Conservation (phyloP, 2,329 filamentous ascomycete genomes). For the Helminthosporium solani region DNA sequence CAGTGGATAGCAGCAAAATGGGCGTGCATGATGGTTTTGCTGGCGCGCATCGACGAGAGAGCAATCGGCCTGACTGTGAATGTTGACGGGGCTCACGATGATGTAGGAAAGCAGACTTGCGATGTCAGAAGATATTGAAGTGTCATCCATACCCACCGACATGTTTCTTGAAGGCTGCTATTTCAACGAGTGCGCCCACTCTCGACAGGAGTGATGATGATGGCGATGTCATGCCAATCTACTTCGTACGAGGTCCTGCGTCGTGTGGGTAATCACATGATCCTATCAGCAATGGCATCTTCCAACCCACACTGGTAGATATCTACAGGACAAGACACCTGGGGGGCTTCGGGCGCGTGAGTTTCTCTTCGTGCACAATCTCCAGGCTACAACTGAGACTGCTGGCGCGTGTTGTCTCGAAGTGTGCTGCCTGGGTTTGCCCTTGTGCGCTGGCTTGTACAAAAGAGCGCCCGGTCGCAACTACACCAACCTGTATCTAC, state of each 20-base stretch:
- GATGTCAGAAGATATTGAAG: neutral
- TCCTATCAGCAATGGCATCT: too few species aligned
- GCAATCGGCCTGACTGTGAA: too few species aligned
- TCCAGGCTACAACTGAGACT: neutral
- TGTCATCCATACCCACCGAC: neutral
- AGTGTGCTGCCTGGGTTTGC: conserved; percentile 5
- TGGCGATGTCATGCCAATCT: too few species aligned
- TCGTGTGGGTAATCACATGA: neutral
- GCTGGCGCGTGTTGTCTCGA: neutral
- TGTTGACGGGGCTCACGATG: neutral
- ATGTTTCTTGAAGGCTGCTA: too few species aligned
- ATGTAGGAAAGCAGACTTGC: neutral
- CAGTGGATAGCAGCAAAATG: too few species aligned
- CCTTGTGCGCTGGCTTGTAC: neutral
- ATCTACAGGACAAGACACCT: too few species aligned
- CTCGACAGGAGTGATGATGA: neutral
- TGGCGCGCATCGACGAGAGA: too few species aligned
- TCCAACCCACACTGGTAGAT: too few species aligned
- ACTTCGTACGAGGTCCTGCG: neutral
- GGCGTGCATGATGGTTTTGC: too few species aligned
- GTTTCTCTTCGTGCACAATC: neutral
- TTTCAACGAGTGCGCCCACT: too few species aligned
- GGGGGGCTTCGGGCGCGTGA: neutral
- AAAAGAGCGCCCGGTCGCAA: neutral
- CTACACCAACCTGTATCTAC: neutral